Conservation (phyloP, 345 rosid species). For the Rhodamnia argentea region DNA sequence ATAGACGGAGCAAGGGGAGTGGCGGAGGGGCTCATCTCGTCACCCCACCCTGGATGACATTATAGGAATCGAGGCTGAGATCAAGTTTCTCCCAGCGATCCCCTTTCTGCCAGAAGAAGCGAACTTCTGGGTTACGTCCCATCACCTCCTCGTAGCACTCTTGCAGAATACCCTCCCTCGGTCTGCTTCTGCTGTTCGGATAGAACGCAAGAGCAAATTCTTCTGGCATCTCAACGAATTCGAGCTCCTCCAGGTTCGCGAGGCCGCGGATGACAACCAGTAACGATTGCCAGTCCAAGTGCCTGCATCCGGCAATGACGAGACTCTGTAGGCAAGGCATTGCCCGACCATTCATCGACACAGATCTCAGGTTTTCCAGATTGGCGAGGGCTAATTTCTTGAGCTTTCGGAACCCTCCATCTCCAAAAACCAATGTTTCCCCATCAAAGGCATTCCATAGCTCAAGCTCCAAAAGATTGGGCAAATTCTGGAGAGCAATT, state of each 20-base stretch:
- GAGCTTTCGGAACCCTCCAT: not conserved
- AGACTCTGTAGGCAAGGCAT: not conserved
- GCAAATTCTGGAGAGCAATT: not conserved
- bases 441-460: not conserved
- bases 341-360: not conserved
- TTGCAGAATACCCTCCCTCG: not conserved
- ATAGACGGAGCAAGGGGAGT: rapidly evolving
- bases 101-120: rapidly evolving
- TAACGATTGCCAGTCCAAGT: not conserved
- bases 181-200: not conserved
- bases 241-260: not conserved
- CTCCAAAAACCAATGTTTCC: not conserved
- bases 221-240: not conserved
- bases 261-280: not conserved
- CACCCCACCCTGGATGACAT: not conserved
- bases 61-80: too few relatives aligned
- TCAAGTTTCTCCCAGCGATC: rapidly evolving
- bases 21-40: not conserved
- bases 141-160: not conserved
- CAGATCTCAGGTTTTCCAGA: not conserved
- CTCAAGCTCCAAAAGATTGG: not conserved
- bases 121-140: not conserved
- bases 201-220: not conserved
- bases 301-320: rapidly evolving
- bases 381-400: rapidly evolving